Percentiles rank a stretch among this genome's conserved stretches.
Evolutionary conservation across 2,329 filamentous ascomycete genomes (phyloP).

Genomic region (Grosmannia serpens): DNA sequence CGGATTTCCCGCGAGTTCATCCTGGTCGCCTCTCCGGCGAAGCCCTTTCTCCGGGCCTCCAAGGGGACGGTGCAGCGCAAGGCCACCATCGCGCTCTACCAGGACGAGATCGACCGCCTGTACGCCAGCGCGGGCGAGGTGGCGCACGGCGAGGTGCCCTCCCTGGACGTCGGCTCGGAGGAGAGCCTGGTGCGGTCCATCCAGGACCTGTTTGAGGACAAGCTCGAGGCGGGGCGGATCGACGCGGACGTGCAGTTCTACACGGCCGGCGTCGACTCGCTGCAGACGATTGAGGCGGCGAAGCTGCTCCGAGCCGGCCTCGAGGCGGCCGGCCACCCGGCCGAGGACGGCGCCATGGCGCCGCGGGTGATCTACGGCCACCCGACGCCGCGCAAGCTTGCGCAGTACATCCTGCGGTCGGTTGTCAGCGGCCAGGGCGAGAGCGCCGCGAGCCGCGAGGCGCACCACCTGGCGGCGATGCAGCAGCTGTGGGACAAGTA

Average conservation of each 20-base stretch:
- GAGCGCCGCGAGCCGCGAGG: background rate
- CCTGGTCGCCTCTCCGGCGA: slow-evolving; percentile 24
- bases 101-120: background rate
- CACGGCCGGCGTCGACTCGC: slow-evolving; percentile 26
- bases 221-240: slow-evolving; percentile 16
- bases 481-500: slow-evolving; percentile 24
- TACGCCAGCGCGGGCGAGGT: background rate
- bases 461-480: slow-evolving; percentile 17
- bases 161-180: slow-evolving; percentile 17
- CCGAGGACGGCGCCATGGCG: slow-evolving; percentile 23
- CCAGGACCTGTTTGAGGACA: slow-evolving; percentile 18
- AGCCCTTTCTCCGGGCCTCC: slow-evolving; percentile 30
- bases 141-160: background rate
- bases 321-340: slow-evolving; percentile 17
- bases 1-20: slow-evolving; percentile 30
- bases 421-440: background rate
- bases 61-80: slow-evolving; percentile 36
- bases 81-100: slow-evolving; percentile 19
- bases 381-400: slow-evolving; percentile 24
- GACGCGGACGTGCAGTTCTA: slow-evolving; percentile 26
- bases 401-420: slow-evolving; percentile 18
- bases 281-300: slow-evolving; percentile 27
- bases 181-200: slow-evolving; percentile 20
- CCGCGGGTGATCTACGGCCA: slow-evolving; percentile 28
- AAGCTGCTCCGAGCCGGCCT: slow-evolving; percentile 24